These are phyloP conservation scores for Cercophora newfieldiana DNA, from an alignment of 495 filamentous ascomycete genomes.

Conservation along the genomic window DNA sequence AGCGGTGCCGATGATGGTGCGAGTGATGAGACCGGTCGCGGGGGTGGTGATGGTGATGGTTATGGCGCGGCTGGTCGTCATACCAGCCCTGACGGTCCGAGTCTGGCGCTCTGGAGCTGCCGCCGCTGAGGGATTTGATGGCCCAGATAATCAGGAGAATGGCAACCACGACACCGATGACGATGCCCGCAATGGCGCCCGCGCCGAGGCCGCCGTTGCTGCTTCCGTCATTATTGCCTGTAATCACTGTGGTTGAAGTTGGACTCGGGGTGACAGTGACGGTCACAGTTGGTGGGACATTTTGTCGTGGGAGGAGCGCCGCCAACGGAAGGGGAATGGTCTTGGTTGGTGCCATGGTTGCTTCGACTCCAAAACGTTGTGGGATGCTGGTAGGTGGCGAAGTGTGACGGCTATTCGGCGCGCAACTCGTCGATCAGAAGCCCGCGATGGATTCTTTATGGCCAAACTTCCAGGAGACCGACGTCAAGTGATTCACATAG, in stretches of 20 bases:
- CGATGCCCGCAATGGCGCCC: constrained; percentile 33
- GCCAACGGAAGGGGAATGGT: constrained; percentile 18
- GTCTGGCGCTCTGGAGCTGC: constrained; percentile 5
- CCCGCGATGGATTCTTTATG: not conserved
- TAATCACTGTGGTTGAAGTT: not conserved
- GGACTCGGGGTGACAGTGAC: constrained; percentile 18
- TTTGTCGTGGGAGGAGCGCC: constrained; percentile 17
- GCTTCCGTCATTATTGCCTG: not conserved
- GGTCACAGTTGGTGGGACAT: constrained; percentile 14
- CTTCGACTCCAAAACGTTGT: not conserved
- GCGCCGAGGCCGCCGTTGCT: constrained; percentile 18
- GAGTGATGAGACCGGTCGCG: not conserved
- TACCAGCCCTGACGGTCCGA: constrained; percentile 30
- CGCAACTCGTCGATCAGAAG: not conserved
- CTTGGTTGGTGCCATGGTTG: constrained; percentile 27
- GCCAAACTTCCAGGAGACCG: not conserved
- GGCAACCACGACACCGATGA: constrained; percentile 31
- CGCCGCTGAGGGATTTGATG: constrained; percentile 10
- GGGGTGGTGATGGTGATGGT: constrained; percentile 16
- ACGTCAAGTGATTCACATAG: too few species aligned
- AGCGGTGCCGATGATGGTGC: constrained; percentile 14
- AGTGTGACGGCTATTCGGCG: not conserved
- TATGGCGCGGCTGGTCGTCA: constrained; percentile 22
- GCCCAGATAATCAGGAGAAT: constrained; percentile 30
- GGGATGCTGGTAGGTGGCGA: not conserved